These are phyloP conservation scores for Ustulina deusta DNA, from an alignment of 2,329 filamentous ascomycete species.

Conservation along the genomic window DNA sequence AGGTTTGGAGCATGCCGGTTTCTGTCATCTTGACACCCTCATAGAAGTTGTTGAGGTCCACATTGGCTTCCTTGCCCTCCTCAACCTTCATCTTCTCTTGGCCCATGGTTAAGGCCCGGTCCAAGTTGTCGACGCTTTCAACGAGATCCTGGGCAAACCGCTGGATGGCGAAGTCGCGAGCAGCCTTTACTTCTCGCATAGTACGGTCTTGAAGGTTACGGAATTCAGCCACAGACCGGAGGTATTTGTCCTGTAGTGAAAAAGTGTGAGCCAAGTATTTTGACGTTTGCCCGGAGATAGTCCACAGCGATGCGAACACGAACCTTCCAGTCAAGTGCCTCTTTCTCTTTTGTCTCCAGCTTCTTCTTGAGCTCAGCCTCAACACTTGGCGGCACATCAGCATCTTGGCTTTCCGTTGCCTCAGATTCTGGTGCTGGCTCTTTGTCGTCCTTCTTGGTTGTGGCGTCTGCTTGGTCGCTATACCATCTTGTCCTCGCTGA, in stretches of 20 bases:
- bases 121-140: slow-evolving; percentile 96
- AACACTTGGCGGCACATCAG: slow-evolving; percentile 56
- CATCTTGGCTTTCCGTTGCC: slow-evolving; percentile 45
- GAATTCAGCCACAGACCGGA: slow-evolving; percentile 95
- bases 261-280: slow-evolving; percentile 5
- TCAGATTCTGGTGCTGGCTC: slow-evolving; percentile 52
- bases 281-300: slow-evolving; percentile 13
- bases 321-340: slow-evolving; percentile 88
- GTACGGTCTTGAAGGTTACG: slow-evolving; percentile 97
- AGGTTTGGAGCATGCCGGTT: slow-evolving; percentile 83
- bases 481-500: slow-evolving; percentile 51
- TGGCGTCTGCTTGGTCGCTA: slow-evolving; percentile 54
- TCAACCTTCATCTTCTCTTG: slow-evolving; percentile 74
- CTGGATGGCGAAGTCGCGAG: slow-evolving; percentile 94
- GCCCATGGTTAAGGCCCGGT: slow-evolving; percentile 87
- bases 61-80: slow-evolving; percentile 50
- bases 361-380: slow-evolving; percentile 70
- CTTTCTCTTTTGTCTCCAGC: slow-evolving; percentile 77
- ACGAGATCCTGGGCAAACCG: slow-evolving; percentile 95
- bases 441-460: slow-evolving; percentile 58
- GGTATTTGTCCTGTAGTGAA: slow-evolving; percentile 82
- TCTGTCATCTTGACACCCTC: slow-evolving; percentile 97
- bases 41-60: slow-evolving; percentile 84
- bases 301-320: slow-evolving; percentile 45
- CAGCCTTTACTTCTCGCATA: slow-evolving; percentile 86